Evolutionary conservation across 2,329 filamentous ascomycete genomes (phyloP), one percentile per base, ranked within the genome.

Genomic region (Lizonia empirigonia): DNA sequence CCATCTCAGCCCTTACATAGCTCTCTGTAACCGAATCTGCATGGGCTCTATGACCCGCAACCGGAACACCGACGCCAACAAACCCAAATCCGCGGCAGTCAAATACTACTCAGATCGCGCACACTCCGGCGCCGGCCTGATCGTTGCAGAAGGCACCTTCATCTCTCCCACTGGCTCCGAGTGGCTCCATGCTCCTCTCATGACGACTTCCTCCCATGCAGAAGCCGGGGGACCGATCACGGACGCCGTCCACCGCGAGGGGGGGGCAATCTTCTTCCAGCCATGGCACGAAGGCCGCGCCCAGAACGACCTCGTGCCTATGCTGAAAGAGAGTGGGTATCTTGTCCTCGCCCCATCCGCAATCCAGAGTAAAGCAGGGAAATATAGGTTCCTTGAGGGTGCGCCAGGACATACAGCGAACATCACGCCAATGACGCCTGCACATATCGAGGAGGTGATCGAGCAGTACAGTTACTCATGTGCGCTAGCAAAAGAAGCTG

Each of bases 1-100:
- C 27, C 7, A 44, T 7, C 19, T 50, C 20, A 44, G 27, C 22
- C 15, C 33, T 7, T 22, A 37, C 1, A 20, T 55, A 1, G 26
- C 23, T 2, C 48, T 55, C 4, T 38, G 47, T 4, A 52, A 63
- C 36, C 60, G 63, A 9, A 51, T 66, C 18, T 54, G 39, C 12
- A 67, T 67, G 60, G 58, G 54, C n/a, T 59, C 64, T 4, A 57
- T 67, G 57, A 66, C 64, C 3, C 62, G 64, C 12, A 67, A 67
- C 26, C 63, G 63, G 12, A 62, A 60, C 34, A 45, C 58, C 1
- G 57, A 65, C 9, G 19, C 50, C 50, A 52, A 53, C 36, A 64
- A 58, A 19, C 62, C 61, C 2, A 56, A 51, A 12, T 37, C 32
- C 7, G 54, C 59, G 2, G 51, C 48, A 9, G 32, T 55, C 16